These are phyloP conservation scores for peach (Prunus persica) DNA, from an alignment of 306 rosid species.

Conservation along the genomic window DNA sequence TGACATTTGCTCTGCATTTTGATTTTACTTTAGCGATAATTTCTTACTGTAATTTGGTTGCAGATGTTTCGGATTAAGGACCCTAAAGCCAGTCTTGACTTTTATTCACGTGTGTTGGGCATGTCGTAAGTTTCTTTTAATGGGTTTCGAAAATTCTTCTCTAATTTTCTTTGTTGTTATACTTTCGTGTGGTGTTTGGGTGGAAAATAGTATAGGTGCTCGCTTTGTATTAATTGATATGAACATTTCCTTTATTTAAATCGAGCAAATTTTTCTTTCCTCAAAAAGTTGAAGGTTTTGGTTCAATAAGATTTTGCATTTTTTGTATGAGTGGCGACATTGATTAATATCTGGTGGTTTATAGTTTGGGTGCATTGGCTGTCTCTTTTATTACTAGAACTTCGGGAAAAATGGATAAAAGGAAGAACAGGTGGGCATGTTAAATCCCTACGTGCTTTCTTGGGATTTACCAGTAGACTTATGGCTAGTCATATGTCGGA, in stretches of 20 bases:
- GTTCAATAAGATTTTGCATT: not conserved
- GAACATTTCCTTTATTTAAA: not conserved
- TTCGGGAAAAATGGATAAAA: not conserved
- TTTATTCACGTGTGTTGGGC: constrained; percentile 88
- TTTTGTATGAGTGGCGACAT: too few species aligned
- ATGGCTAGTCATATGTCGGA: not conserved
- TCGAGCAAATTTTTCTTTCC: too few species aligned
- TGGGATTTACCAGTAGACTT: not conserved
- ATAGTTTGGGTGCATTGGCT: not conserved
- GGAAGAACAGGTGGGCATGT: not conserved
- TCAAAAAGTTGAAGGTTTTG: not conserved
- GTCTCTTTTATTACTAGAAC: not conserved
- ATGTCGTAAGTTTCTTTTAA: constrained; percentile 71
- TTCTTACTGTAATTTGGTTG: not conserved
- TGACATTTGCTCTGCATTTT: not conserved
- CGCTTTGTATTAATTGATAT: not conserved
- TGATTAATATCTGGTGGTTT: too few species aligned
- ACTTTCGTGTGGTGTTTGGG: not conserved
- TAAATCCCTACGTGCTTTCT: not conserved
- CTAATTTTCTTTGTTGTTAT: not conserved
- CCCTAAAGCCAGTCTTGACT: constrained; percentile 89
- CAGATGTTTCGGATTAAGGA: constrained; percentile 85
- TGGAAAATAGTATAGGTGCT: not conserved
- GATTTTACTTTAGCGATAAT: not conserved
- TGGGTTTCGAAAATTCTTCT: not conserved